Evolutionary conservation across 2,329 filamentous ascomycete genomes (phyloP).

Genomic region (Colletotrichum brevisporum): DNA sequence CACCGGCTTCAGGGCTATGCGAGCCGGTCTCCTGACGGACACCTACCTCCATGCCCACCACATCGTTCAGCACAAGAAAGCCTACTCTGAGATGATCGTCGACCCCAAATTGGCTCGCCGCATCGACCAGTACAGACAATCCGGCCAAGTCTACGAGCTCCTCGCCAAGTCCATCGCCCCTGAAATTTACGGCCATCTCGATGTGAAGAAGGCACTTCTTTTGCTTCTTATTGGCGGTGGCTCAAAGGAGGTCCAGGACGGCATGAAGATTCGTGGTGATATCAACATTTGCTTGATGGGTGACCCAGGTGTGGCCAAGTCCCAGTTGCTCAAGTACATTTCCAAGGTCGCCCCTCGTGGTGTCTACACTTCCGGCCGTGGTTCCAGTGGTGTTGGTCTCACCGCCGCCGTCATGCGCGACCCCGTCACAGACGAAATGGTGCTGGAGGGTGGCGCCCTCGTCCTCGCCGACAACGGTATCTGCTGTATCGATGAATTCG

Average conservation of each 20-base stretch:
- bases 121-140: conserved; percentile 87
- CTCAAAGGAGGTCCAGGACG: conserved; percentile 95
- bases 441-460: conserved; percentile 83
- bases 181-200: conserved; percentile 95
- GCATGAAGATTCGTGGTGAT: conserved; percentile 98
- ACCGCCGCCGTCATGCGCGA: conserved; percentile 89
- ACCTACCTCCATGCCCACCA: conserved; percentile 97
- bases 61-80: conserved; percentile 96
- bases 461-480: conserved; percentile 87
- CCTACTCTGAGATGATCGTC: conserved; percentile 91
- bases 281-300: conserved; percentile 99
- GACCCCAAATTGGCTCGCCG: conserved; percentile 84
- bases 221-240: conserved; percentile 96
- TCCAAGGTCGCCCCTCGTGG: conserved; percentile 96
- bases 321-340: conserved; percentile 97
- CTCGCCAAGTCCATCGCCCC: conserved; percentile 96
- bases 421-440: conserved; percentile 87
- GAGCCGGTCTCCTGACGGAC: conserved; percentile 94
- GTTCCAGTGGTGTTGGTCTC: conserved; percentile 85
- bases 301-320: conserved; percentile 99
- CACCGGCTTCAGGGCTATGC: conserved; percentile 98
- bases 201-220: conserved; percentile 98
- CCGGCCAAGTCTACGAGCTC: conserved; percentile 95
- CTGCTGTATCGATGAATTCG: conserved; percentile 89
- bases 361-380: conserved; percentile 85